Percentiles rank a stretch among this genome's conserved stretches.
Evolutionary conservation across 1,139 yeast species (phyloP).

Genomic region (Keqinozyma sinolaborantium): DNA sequence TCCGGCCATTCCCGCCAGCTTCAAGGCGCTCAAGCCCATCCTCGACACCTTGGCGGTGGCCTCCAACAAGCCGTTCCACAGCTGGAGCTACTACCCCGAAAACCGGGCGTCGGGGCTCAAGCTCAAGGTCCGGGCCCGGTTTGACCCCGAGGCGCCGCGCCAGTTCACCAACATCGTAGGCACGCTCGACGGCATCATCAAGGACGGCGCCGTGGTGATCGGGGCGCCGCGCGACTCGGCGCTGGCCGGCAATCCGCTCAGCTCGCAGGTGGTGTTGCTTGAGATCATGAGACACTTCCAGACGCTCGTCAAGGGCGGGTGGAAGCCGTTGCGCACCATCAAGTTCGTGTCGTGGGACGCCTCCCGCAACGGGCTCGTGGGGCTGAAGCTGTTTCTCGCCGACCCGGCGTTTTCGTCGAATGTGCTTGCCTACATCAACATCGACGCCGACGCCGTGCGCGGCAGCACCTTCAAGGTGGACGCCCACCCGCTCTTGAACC

Average conservation of each 20-base stretch:
- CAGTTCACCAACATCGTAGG: slow-evolving; percentile 34
- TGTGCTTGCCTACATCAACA: slow-evolving; percentile 34
- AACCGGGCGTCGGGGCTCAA: slow-evolving; percentile 14
- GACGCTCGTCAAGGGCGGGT: slow-evolving; percentile 30
- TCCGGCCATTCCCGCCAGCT: slow-evolving; percentile 37
- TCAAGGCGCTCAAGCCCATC: slow-evolving; percentile 27
- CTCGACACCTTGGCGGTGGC: slow-evolving; percentile 20
- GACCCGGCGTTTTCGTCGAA: slow-evolving; percentile 23
- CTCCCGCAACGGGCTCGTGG: slow-evolving; percentile 30
- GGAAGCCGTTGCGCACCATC: slow-evolving; percentile 44
- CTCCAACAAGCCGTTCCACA: slow-evolving; percentile 8
- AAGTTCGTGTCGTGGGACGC: slow-evolving; percentile 46
- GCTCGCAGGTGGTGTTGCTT: slow-evolving; percentile 39
- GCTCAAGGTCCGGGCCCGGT: slow-evolving; percentile 12
- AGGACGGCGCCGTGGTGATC: slow-evolving; percentile 40
- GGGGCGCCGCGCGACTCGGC: slow-evolving; percentile 43
- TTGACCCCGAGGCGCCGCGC: slow-evolving; percentile 7
- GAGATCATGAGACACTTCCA: slow-evolving; percentile 40
- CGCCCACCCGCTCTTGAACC: slow-evolving; percentile 33
- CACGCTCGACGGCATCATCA: slow-evolving; percentile 33
- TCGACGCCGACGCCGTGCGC: slow-evolving; percentile 38
- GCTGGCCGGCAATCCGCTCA: slow-evolving; percentile 34
- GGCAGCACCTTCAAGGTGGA: slow-evolving; percentile 39
- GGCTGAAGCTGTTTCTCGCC: slow-evolving; percentile 23
- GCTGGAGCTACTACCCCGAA: slow-evolving; percentile 28